A percentile compares a stretch with the other conserved stretches of the same genome.
phyloP scores from a whole-genome alignment of 345 rosid genomes.

The Physaria fendleri region DNA sequence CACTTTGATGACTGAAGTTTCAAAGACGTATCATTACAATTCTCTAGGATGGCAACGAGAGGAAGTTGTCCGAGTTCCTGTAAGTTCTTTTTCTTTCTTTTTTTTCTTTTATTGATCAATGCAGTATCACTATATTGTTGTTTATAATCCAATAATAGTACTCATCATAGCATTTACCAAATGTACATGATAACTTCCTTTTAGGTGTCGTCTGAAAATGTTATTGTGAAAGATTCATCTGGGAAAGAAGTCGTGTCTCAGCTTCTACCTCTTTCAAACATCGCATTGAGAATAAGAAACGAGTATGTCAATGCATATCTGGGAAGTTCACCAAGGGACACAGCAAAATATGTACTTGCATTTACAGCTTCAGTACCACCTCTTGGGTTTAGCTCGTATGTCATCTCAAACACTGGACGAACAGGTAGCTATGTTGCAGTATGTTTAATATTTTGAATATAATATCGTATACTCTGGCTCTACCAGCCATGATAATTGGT shows the following conservation, averaged over 20 bases:
- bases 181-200: not conserved
- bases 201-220: constrained; percentile 55
- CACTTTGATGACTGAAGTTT: constrained; percentile 4
- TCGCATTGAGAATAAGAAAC: constrained; percentile 41
- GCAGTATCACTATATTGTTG: not conserved
- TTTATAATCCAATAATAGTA: not conserved
- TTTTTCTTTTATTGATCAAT: constrained; percentile 4
- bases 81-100: constrained; percentile 38
- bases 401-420: constrained; percentile 49
- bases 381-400: constrained; percentile 82
- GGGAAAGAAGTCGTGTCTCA: constrained; percentile 76
- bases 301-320: constrained; percentile 64
- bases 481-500: not conserved
- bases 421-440: constrained; percentile 43
- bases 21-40: constrained; percentile 38
- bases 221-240: constrained; percentile 57
- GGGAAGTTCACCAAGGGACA: constrained; percentile 48
- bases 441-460: not conserved
- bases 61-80: constrained; percentile 75
- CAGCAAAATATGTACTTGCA: constrained; percentile 64
- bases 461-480: constrained; percentile 4
- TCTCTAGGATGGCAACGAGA: constrained; percentile 87
- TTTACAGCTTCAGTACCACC: constrained; percentile 86
- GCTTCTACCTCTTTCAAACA: constrained; percentile 63
- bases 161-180: constrained; percentile 5